Base-by-base conservation (phyloP, 192 early-diverging fungal species). In the Umbelopsis isabellina region DNA sequence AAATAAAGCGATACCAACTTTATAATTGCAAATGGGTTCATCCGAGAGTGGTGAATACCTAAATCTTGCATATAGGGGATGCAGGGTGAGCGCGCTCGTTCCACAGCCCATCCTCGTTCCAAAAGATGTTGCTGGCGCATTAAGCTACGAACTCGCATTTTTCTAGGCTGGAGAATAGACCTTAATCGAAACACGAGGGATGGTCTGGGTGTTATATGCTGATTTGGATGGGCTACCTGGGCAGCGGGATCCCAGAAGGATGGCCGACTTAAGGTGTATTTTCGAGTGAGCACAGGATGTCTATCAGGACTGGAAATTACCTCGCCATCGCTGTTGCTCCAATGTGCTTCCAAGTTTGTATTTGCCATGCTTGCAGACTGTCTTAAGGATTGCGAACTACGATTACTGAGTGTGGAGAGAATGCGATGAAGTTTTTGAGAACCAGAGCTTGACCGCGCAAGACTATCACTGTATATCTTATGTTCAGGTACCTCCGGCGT, bases 61-160 rank as follows among this genome's bases (percentile, higher is more conserved):
- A 61, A 16, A n/a, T 61, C 55, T 33, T 61, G 55, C 55, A 61
- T 61, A 30, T 61, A 61, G 9, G 55, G 27, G 33, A 61, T 61
- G 13, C 55, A 61, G 11, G 55, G 55, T 35, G 55, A 61, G 10
- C 55, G 9, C 15, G 55, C 55, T 11, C 55, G 55, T 33, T 61
- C 55, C 9, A 61, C 55, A 61, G 55, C 55, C 55, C 55, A 61
- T 35, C 55, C 55, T 8, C 55, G 11, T 35, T 61, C 55, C 55
- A 61, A 35, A 5, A 61, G 25, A 35, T 61, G 55, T 33, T 61
- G 55, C 15, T 61, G 55, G 8, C 55, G 21, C 30, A 61, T 18
- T 11, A 35, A 12, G 27, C 55, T 61, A 5, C 30, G 10, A 13
- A 61, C 30, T 18, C 55, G 55, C 55, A 61, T 37, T 35, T 61